Evolutionary conservation across 2,329 filamentous ascomycete species (phyloP).

Genomic region (Claviceps monticola): DNA sequence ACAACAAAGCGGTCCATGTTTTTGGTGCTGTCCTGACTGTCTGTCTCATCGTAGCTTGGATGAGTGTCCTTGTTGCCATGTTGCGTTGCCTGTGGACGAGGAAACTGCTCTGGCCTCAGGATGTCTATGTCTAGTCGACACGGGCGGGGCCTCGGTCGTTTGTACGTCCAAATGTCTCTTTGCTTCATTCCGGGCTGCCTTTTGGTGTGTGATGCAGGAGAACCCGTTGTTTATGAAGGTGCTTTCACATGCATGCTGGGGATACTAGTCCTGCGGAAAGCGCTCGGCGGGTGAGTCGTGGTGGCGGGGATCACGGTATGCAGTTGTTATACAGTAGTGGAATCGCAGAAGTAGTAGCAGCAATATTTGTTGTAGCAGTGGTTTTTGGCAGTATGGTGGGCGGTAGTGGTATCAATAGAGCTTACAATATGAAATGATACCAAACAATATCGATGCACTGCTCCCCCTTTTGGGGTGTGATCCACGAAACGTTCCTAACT

Average conservation of each 20-base stretch:
- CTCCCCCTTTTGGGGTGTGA: too few relatives aligned
- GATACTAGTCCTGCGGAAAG: not conserved
- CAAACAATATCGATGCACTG: too few relatives aligned
- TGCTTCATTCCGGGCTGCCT: conserved; percentile 1
- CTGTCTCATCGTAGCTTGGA: conserved; percentile 53
- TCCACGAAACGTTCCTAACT: too few relatives aligned
- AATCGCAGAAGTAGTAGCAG: not conserved
- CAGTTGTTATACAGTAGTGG: too few relatives aligned
- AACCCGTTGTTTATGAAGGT: not conserved
- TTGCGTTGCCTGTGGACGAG: conserved; percentile 48
- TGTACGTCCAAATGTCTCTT: conserved; percentile 1
- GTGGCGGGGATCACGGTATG: too few relatives aligned
- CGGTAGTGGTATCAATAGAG: too few relatives aligned
- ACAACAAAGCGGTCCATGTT: conserved; percentile 45
- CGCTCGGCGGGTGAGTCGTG: not conserved
- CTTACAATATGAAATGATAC: too few relatives aligned
- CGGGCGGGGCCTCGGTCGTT: not conserved
- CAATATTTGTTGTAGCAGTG: too few relatives aligned
- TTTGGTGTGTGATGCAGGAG: not conserved
- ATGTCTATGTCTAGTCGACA: conserved; percentile 15
- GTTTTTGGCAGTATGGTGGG: too few relatives aligned
- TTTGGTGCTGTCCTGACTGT: conserved; percentile 54
- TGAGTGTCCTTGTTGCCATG: conserved; percentile 57
- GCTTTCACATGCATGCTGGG: not conserved
- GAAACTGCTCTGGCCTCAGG: conserved; percentile 67